phyloP scores from a whole-genome alignment of 1,139 yeast genomes.

The Suhomyces ambrosiae region DNA sequence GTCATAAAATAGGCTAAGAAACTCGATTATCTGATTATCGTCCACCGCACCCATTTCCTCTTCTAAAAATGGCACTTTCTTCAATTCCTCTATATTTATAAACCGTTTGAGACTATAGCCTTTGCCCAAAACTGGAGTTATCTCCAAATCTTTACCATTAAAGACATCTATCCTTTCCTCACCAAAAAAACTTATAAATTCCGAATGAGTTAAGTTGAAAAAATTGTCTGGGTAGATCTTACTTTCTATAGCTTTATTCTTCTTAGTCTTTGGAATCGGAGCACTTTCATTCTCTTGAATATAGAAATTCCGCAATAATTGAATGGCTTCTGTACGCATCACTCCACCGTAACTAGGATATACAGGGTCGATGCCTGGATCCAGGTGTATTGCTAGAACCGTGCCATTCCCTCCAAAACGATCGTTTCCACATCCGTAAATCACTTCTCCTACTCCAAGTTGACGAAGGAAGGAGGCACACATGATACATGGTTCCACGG shows the following conservation, averaged over 20 bases:
- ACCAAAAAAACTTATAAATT: conserved; percentile 56
- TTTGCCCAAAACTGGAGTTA: conserved; percentile 31
- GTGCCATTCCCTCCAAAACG: conserved; percentile 97
- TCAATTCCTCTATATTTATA: conserved; percentile 20
- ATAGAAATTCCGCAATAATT: conserved; percentile 78
- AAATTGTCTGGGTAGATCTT: conserved; percentile 59
- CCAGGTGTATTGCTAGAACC: conserved; percentile 64
- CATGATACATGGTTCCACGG: conserved; percentile 98
- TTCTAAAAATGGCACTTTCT: conserved; percentile 26
- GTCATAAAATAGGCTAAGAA: conserved; percentile 35
- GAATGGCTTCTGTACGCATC: conserved; percentile 77
- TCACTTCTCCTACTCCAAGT: conserved; percentile 68
- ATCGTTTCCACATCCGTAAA: conserved; percentile 92
- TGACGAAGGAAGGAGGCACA: conserved; percentile 93
- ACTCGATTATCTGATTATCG: conserved; percentile 26
- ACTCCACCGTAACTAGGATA: conserved; percentile 77
- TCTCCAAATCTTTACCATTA: conserved; percentile 21
- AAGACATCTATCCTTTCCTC: conserved; percentile 26
- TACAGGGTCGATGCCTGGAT: conserved; percentile 37
- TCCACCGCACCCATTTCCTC: conserved; percentile 19
- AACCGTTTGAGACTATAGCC: conserved; percentile 32
- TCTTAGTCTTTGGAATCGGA: conserved; percentile 77
- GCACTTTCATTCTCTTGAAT: conserved; percentile 83
- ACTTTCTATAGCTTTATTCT: conserved; percentile 70
- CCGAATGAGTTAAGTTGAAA: conserved; percentile 39